Conservation (phyloP, 1,139 yeast species). For the Blastobotrys persicus region DNA sequence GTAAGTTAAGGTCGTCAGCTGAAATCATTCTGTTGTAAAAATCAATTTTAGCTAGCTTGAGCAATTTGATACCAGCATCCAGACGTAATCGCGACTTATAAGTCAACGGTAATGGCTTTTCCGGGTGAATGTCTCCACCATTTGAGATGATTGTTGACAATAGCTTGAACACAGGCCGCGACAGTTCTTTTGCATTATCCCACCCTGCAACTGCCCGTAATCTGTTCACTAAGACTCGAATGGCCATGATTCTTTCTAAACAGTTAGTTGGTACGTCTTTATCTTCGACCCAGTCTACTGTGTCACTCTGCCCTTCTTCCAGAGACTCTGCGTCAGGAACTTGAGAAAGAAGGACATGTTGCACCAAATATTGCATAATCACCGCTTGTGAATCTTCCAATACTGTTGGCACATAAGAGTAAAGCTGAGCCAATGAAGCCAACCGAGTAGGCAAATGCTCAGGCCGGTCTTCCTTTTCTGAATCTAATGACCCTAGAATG, state of each 20-base stretch:
- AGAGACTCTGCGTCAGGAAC: neutral
- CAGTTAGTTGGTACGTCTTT: constrained; percentile 41
- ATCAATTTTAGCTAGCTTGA: constrained; percentile 62
- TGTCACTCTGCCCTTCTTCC: constrained; percentile 10
- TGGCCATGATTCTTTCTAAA: constrained; percentile 44
- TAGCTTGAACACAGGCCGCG: constrained; percentile 61
- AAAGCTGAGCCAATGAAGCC: constrained; percentile 61
- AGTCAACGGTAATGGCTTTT: constrained; percentile 56
- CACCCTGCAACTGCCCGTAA: constrained; percentile 47
- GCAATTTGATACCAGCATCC: constrained; percentile 62
- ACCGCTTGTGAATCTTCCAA: constrained; percentile 57
- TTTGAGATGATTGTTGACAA: constrained; percentile 66
- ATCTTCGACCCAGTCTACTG: constrained; percentile 29
- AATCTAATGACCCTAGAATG: constrained; percentile 41
- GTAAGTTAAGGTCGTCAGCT: constrained; percentile 50
- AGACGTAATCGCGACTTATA: constrained; percentile 63
- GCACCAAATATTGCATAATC: constrained; percentile 58
- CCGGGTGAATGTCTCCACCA: constrained; percentile 75
- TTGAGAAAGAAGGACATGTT: constrained; percentile 54
- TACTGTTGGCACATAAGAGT: constrained; percentile 49
- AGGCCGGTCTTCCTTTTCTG: constrained; percentile 16
- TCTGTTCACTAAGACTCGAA: constrained; percentile 64
- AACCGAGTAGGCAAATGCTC: constrained; percentile 53
- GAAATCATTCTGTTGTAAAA: constrained; percentile 53
- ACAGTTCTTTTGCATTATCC: constrained; percentile 40